Percentiles rank a stretch among this genome's conserved stretches.
These are phyloP conservation scores for Hypoxylon intermedium DNA, from an alignment of 495 filamentous ascomycete genomes.

Conservation along the genomic window DNA sequence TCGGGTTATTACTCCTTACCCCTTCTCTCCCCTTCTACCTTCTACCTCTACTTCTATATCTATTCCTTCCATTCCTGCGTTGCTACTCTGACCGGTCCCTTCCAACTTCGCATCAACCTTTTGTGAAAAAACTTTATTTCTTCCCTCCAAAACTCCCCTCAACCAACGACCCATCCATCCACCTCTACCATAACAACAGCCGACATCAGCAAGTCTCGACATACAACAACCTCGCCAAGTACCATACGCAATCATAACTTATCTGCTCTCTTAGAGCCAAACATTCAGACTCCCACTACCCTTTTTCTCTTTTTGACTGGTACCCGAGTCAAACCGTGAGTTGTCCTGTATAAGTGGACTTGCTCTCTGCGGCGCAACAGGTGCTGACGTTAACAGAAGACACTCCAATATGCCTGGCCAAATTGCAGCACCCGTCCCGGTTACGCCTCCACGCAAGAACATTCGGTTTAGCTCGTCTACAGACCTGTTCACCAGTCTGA, in stretches of 20 bases:
- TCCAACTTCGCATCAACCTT: slow-evolving; percentile 5
- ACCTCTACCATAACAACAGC: background rate
- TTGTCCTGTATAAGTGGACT: background rate
- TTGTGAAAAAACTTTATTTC: slow-evolving; percentile 10
- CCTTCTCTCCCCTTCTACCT: slow-evolving; percentile 14
- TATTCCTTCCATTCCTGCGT: background rate
- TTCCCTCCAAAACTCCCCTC: background rate
- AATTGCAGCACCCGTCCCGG: slow-evolving; percentile 53
- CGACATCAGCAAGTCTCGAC: slow-evolving; percentile 10
- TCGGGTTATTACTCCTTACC: slow-evolving; percentile 8
- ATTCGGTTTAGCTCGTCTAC: slow-evolving; percentile 47
- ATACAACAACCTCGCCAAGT: slow-evolving; percentile 20
- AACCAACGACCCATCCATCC: background rate
- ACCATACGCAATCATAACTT: slow-evolving; percentile 15
- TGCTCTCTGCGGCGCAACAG: background rate
- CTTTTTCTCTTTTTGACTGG: background rate
- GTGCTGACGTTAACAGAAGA: slow-evolving; percentile 20
- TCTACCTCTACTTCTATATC: slow-evolving; percentile 21
- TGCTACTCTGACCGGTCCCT: background rate
- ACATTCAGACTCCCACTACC: background rate
- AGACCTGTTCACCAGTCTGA: slow-evolving; percentile 57
- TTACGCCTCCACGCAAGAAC: slow-evolving; percentile 50
- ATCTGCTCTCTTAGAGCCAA: slow-evolving; percentile 2
- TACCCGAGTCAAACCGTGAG: slow-evolving; percentile 10
- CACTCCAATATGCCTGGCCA: slow-evolving; percentile 54